Base-by-base conservation (phyloP, 306 rosid species). In the Prunus dulcis region DNA sequence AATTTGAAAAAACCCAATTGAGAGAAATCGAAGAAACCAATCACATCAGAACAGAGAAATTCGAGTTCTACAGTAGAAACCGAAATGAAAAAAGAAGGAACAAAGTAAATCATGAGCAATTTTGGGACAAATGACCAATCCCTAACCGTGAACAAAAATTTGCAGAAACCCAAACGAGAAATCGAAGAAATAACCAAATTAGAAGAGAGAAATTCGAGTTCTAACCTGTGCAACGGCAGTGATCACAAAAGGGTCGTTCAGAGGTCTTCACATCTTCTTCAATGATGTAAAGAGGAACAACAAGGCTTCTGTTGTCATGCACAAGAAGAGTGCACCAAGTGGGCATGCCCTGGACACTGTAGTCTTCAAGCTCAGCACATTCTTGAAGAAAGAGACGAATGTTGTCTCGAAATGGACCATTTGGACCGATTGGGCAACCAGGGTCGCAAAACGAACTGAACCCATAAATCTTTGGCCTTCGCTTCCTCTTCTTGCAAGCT, bases 221-320 rank as follows among this genome's bases (percentile, higher is more conserved):
- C 79, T 10, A 41, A 89, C 98, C 97, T 51, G 90, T 82, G 28
- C 89, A 90, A 15, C 95, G 88, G 84, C 97, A 94, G 23, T 91
- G 88, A 45, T 91, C 92, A 9, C 98, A 93, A 79, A 83, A 87
- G 57, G 98, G 91, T 45, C 64, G 56, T 0, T 87, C 25, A 51
- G 97, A 91, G 30, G 67, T 71, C 67, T 76, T 72, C 18, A 90
- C 91, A 13, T 85, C 61, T 19, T 91, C 97, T 85, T 93, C 97
- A 75, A 91, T 38, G 65, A 91, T 86, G 74, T 88, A 94, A 50
- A 93, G 92, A 57, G 98, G 97, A 41, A 86, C 80, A 71, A 83
- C 84, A 2, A 81, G 71, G 79, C 84, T 90, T 15, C 78, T 72
- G 9, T 75, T 87, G 38, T 90, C 91, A 47, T 87, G 93, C n/a